Evolutionary conservation across 257 asterid species (phyloP).

Genomic region (Solanum piurae): DNA sequence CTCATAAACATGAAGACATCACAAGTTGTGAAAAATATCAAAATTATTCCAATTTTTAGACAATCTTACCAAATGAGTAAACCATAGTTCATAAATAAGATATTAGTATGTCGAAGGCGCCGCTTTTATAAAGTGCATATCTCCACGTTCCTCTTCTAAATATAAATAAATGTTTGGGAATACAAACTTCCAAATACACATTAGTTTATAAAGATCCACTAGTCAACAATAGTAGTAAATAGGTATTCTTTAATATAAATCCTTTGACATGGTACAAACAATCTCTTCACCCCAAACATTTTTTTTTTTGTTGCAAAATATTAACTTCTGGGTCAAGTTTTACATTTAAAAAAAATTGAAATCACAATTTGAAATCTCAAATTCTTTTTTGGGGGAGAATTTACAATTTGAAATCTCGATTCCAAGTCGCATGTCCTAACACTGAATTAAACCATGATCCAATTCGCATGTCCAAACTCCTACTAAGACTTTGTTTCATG

Average conservation of each 20-base stretch:
- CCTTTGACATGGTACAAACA: background rate
- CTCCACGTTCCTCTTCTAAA: background rate
- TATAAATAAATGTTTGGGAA: too few species aligned
- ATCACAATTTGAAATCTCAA: background rate
- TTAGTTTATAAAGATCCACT: background rate
- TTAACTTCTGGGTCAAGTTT: background rate
- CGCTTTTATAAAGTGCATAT: background rate
- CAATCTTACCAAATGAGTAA: background rate
- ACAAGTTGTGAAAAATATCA: background rate
- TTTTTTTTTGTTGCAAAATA: too few species aligned
- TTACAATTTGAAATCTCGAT: background rate
- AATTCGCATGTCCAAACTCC: background rate
- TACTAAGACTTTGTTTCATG: background rate
- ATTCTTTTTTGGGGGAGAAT: background rate
- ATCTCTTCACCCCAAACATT: background rate
- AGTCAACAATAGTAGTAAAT: background rate
- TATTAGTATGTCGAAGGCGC: background rate
- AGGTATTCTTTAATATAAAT: background rate
- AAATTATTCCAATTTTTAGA: background rate
- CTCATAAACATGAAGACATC: background rate
- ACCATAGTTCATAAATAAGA: background rate
- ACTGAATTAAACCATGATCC: background rate
- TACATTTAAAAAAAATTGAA: background rate
- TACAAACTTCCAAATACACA: background rate
- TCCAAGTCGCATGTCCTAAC: background rate